Conservation (phyloP, 129 eudicot species). For the Ambrosia artemisiifolia region DNA sequence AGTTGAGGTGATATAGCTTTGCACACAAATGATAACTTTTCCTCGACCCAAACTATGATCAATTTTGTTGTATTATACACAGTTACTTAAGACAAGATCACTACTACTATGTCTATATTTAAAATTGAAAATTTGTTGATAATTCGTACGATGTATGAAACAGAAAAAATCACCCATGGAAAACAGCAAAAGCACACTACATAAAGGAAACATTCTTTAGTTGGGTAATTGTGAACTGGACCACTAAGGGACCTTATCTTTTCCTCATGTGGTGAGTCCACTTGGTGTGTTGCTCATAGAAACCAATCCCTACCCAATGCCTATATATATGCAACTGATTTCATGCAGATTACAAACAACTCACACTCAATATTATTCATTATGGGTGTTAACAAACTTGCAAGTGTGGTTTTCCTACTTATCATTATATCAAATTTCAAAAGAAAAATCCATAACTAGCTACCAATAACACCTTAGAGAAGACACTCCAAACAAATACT, state of each 20-base stretch:
- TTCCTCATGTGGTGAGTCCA: slow-evolving; percentile 16
- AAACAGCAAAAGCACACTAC: slow-evolving; percentile 29
- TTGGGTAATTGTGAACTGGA: slow-evolving; percentile 15
- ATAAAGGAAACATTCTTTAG: slow-evolving; percentile 2
- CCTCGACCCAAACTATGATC: not conserved
- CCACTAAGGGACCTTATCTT: slow-evolving; percentile 15
- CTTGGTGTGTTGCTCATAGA: slow-evolving; percentile 5
- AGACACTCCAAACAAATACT: too few species aligned
- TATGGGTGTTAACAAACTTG: slow-evolving; percentile 39
- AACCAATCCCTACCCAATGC: slow-evolving; percentile 9
- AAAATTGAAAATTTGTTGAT: not conserved
- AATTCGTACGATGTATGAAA: too few species aligned
- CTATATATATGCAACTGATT: slow-evolving; percentile 23
- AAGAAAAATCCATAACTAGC: too few species aligned
- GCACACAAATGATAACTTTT: not conserved
- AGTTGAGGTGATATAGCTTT: too few species aligned
- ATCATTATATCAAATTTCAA: too few species aligned
- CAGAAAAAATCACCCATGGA: not conserved
- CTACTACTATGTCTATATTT: not conserved
- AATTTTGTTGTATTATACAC: not conserved
- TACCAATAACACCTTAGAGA: too few species aligned
- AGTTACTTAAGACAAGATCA: not conserved
- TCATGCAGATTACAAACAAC: slow-evolving; percentile 22
- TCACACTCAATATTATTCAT: not conserved
- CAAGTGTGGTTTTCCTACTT: slow-evolving; percentile 35